Percentiles rank a stretch among this genome's conserved stretches.
phyloP scores from a whole-genome alignment of 768 basidiomycete species.

The Saitozyma podzolica region DNA sequence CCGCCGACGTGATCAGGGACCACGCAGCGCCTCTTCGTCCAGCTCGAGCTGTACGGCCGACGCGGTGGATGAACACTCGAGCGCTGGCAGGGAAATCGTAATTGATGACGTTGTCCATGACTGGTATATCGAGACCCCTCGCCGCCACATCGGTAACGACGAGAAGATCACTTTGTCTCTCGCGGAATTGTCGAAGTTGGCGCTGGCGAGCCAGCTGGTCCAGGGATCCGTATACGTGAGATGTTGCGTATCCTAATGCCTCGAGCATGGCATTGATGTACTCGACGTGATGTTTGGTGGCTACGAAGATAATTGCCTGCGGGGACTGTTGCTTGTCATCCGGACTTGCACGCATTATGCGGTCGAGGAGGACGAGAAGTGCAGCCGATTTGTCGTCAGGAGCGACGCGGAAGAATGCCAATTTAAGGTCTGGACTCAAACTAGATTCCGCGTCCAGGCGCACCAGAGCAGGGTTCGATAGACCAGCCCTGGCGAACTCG shows the following conservation, averaged over 20 bases:
- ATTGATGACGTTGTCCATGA: conserved; percentile 94
- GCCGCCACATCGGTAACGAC: conserved; percentile 99
- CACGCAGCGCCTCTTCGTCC: conserved; percentile 95
- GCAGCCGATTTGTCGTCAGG: conserved; percentile 92
- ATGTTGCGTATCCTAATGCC: conserved; percentile 80
- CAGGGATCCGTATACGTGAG: conserved; percentile 92
- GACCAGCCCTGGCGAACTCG: conserved; percentile 96
- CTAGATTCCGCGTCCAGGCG: conserved; percentile 96
- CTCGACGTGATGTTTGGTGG: conserved; percentile 98
- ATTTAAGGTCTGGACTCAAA: conserved; percentile 86
- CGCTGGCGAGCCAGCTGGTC: conserved; percentile 85
- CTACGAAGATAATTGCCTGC: conserved; percentile 91
- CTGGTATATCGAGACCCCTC: conserved; percentile 94
- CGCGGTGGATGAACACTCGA: conserved; percentile 91
- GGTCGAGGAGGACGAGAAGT: conserved; percentile 72
- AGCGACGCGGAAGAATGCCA: conserved; percentile 92
- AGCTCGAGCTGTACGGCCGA: conserved; percentile 93
- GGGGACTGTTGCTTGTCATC: conserved; percentile 23
- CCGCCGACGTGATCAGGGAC: conserved; percentile 82
- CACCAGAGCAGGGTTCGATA: conserved; percentile 84
- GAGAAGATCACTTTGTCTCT: conserved; percentile 73
- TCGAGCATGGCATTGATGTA: conserved; percentile 77
- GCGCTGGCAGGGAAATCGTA: conserved; percentile 96
- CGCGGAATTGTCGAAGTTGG: conserved; percentile 88
- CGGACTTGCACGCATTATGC: conserved; percentile 51